Percentiles rank a stretch among this genome's conserved stretches.
Conservation (phyloP, 2,329 filamentous ascomycete genomes). For the Nannizziopsis arthrosporioides region DNA sequence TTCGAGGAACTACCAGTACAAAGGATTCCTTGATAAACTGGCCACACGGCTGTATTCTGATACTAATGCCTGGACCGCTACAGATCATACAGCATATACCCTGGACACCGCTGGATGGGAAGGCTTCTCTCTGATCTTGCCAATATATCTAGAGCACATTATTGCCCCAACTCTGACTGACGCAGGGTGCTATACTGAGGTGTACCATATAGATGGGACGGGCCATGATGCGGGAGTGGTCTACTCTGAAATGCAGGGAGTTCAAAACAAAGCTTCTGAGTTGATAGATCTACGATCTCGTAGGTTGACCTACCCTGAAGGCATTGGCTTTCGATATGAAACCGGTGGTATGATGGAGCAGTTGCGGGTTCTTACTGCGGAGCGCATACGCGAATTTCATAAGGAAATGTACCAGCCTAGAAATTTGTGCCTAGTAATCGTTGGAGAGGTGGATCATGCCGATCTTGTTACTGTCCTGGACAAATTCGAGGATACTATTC, state of each 20-base stretch:
- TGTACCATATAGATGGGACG: constrained; percentile 86
- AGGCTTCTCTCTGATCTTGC: constrained; percentile 86
- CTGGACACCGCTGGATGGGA: constrained; percentile 94
- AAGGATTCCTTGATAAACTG: constrained; percentile 87
- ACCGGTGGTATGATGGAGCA: constrained; percentile 97
- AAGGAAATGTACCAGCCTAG: constrained; percentile 96
- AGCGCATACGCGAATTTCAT: constrained; percentile 90
- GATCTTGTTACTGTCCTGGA: constrained; percentile 73
- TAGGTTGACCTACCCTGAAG: constrained; percentile 72
- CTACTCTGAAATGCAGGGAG: constrained; percentile 97
- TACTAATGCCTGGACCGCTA: constrained; percentile 96
- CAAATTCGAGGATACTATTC: constrained; percentile 75
- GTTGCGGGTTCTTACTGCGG: constrained; percentile 69
- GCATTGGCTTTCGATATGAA: constrained; percentile 88
- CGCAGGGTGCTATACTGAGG: constrained; percentile 85
- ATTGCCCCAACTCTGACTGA: constrained; percentile 86
- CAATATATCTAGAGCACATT: constrained; percentile 90
- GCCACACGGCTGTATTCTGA: constrained; percentile 84
- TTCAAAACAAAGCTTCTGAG: constrained; percentile 72
- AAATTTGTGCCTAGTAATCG: constrained; percentile 80
- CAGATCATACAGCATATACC: constrained; percentile 92
- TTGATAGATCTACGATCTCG: constrained; percentile 78
- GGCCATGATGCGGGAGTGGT: constrained; percentile 95
- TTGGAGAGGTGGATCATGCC: constrained; percentile 79
- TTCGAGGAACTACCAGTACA: constrained; percentile 85